Conservation (phyloP, 2,329 filamentous ascomycete genomes). For the Colletotrichum lentis region DNA sequence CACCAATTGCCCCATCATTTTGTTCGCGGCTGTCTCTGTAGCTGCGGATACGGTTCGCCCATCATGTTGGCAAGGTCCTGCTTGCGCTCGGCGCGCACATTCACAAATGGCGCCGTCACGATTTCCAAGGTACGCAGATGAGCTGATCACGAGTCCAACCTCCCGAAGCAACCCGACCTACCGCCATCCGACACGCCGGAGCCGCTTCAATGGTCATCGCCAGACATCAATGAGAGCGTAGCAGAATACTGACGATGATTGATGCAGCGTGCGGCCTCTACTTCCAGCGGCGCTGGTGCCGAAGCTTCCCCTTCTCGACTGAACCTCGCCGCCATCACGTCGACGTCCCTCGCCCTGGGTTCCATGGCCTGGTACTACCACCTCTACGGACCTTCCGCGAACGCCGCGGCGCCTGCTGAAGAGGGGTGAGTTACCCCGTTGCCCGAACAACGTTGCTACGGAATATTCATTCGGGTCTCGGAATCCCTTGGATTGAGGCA, state of each 20-base stretch:
- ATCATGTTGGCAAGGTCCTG: constrained; percentile 94
- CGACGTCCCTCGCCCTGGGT: constrained; percentile 85
- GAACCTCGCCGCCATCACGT: constrained; percentile 86
- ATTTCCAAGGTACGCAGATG: constrained; percentile 75
- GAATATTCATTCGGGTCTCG: constrained; percentile 12
- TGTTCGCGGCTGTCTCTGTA: constrained; percentile 46
- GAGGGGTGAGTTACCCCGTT: constrained; percentile 81
- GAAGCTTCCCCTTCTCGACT: constrained; percentile 78
- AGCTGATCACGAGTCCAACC: constrained; percentile 48
- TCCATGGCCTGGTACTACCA: constrained; percentile 98
- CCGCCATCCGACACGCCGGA: constrained; percentile 30
- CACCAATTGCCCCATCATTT: constrained; percentile 50
- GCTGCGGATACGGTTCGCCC: constrained; percentile 57
- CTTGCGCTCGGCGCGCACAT: constrained; percentile 86
- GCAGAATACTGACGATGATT: constrained; percentile 50
- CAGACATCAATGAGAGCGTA: constrained; percentile 38
- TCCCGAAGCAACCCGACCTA: constrained; percentile 48
- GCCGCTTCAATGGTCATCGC: constrained; percentile 38
- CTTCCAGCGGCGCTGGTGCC: constrained; percentile 75
- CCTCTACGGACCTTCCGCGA: constrained; percentile 86
- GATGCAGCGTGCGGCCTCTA: constrained; percentile 71
- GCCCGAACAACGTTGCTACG: constrained; percentile 25
- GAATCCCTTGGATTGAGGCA: constrained; percentile 37
- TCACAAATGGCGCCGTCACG: constrained; percentile 78
- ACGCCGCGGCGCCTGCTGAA: constrained; percentile 92